A percentile compares a stretch with the other conserved stretches of the same genome.
Evolutionary conservation across 768 basidiomycete genomes (phyloP).

Genomic region (Suillus plorans): DNA sequence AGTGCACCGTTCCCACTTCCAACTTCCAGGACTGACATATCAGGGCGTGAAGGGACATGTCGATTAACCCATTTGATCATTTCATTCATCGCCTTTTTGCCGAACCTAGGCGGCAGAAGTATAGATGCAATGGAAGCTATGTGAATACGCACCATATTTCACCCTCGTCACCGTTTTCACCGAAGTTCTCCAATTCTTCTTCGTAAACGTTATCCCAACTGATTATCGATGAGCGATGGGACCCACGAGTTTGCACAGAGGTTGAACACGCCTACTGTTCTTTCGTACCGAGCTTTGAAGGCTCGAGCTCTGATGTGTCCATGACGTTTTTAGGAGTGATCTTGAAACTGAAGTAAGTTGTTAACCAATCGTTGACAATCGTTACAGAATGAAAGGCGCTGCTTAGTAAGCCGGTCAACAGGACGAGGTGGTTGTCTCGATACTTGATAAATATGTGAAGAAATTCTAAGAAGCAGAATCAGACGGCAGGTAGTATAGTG

Average conservation of each 20-base stretch:
- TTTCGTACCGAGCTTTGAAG: conserved; percentile 79
- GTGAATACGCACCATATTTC: conserved; percentile 66
- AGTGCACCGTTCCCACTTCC: conserved; percentile 81
- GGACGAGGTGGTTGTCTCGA: neutral
- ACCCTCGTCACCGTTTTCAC: conserved; percentile 80
- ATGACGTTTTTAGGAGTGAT: conserved; percentile 17
- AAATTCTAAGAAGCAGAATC: neutral
- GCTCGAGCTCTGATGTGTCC: conserved; percentile 48
- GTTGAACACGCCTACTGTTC: conserved; percentile 56
- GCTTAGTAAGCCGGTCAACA: conserved; percentile 1
- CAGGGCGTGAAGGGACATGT: conserved; percentile 47
- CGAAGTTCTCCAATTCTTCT: conserved; percentile 67
- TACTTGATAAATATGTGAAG: neutral
- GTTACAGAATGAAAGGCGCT: neutral
- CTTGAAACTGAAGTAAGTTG: neutral
- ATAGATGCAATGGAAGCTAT: neutral
- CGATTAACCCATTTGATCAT: conserved; percentile 75
- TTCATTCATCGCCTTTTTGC: conserved; percentile 69
- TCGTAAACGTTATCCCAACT: conserved; percentile 83
- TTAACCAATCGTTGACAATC: neutral
- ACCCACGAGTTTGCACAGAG: neutral
- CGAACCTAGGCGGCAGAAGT: conserved; percentile 57
- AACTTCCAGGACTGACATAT: conserved; percentile 67
- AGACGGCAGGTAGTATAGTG: neutral
- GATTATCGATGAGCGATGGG: conserved; percentile 5